Base-by-base conservation (phyloP, 345 rosid species). In the Bruguiera gymnorhiza region DNA sequence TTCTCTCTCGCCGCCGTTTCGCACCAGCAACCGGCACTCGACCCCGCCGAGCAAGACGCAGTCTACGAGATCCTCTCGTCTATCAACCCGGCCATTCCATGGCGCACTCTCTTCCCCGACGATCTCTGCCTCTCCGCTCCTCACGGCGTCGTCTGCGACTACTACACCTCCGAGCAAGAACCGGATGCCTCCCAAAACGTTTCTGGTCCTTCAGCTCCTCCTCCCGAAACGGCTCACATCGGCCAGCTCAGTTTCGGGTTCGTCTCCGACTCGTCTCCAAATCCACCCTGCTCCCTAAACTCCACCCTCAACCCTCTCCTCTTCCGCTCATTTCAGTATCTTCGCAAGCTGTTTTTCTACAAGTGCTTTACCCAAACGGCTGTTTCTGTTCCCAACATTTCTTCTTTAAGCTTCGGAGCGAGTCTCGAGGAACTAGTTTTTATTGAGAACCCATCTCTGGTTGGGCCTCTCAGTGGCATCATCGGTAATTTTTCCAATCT, bases 291-390 rank as follows among this genome's bases (percentile, higher is more conserved):
- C 80, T 69, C 85, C 20, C 63, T 83, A 0, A 84, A 85, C 60
- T 74, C 95, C 39, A 77, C 88, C 0, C 80, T 89, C 27, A 69
- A 70, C 54, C 90, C 89, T 64, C 85, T 83, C 34, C 48, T 89
- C 48, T 82, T 87, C 76, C 73, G 80, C 43, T 76, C 89, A 46
- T 86, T 87, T 73, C 80, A 78, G 61, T 76, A 58, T 71, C 79
- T 89, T 0, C 92, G 96, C 34, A 86, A 84, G 73, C 82, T 89
- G 60, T 87, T 86, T 70, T 80, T 87, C 81, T 87, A 89, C 78
- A 81, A 79, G 48, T 89, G 96, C 60, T 89, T 84, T 84, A 79
- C 84, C 56, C 79, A 48, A 50, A 56, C 52, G 6, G 76, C 24
- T 2, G 89, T 76, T 36, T 26, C 76, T 30, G 43, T 82, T 26